phyloP scores from a whole-genome alignment of 1,139 yeast genomes.

The Pichia sp. region DNA sequence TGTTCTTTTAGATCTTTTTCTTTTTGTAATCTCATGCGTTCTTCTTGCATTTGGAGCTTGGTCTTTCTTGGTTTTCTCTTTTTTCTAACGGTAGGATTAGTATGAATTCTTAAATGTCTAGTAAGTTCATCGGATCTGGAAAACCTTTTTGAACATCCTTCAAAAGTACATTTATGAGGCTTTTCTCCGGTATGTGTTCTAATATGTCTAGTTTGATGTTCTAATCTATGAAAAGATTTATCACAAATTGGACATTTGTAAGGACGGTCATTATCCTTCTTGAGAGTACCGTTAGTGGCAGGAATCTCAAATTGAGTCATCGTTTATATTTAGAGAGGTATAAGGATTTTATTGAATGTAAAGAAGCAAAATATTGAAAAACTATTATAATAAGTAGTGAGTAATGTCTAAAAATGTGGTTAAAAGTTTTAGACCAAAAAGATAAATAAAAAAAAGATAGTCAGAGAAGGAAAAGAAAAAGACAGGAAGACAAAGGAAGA shows the following conservation, averaged over 20 bases:
- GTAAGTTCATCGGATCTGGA: constrained; percentile 88
- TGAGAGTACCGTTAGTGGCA: not conserved
- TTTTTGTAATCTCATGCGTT: constrained; percentile 9
- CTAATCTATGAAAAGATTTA: constrained; percentile 86
- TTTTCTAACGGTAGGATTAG: constrained; percentile 51
- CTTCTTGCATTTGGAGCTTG: constrained; percentile 13
- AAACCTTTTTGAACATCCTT: constrained; percentile 81
- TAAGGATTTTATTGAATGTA: too few species aligned
- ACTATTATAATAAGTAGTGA: too few species aligned
- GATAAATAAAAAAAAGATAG: too few species aligned
- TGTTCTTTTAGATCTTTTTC: not conserved
- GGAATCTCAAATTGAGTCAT: too few species aligned
- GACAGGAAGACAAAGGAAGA: too few species aligned
- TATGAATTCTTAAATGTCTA: constrained; percentile 81
- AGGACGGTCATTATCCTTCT: constrained; percentile 42
- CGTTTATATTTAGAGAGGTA: too few species aligned
- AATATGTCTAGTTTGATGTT: constrained; percentile 91
- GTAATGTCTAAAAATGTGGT: too few species aligned
- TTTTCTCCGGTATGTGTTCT: constrained; percentile 95
- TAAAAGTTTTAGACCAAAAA: too few species aligned
- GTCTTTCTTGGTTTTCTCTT: constrained; percentile 27
- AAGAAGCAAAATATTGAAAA: too few species aligned
- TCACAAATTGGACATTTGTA: constrained; percentile 89
- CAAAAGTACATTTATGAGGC: constrained; percentile 83
- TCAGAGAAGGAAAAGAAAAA: too few species aligned